A percentile compares a stretch with the other conserved stretches of the same genome.
These are phyloP conservation scores for Suillus discolor DNA, from an alignment of 768 basidiomycete genomes.

Conservation along the genomic window DNA sequence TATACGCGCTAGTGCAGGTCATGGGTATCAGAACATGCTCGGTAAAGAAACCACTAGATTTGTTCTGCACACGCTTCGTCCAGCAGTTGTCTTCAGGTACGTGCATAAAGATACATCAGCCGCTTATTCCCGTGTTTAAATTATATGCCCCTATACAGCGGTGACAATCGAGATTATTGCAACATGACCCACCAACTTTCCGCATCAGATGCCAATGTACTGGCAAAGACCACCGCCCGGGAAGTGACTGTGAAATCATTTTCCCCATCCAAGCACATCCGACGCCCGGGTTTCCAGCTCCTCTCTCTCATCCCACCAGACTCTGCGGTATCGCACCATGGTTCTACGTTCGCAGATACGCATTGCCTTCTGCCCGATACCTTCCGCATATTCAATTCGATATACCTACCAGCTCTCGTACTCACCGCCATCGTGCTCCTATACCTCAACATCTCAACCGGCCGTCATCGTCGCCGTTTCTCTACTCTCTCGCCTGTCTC, in stretches of 20 bases:
- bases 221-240: conserved; percentile 41
- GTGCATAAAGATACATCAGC: conserved; percentile 16
- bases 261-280: conserved; percentile 72
- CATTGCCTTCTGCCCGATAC: conserved; percentile 83
- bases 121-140: conserved; percentile 10
- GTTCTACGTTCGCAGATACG: conserved; percentile 58
- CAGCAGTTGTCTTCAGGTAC: conserved; percentile 72
- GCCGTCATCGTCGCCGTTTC: conserved; percentile 18
- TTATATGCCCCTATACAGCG: conserved; percentile 46
- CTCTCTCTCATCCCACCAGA: conserved; percentile 59
- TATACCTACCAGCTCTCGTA: conserved; percentile 67
- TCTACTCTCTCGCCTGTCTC: conserved; percentile 36
- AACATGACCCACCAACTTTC: conserved; percentile 60
- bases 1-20: conserved; percentile 76
- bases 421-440: conserved; percentile 53
- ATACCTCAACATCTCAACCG: conserved; percentile 41
- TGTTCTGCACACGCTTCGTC: conserved; percentile 66
- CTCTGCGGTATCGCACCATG: conserved; percentile 23
- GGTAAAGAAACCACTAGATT: conserved; percentile 80
- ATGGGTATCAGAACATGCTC: conserved; percentile 81
- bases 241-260: conserved; percentile 92
- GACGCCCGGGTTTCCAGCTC: conserved; percentile 82
- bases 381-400: conserved; percentile 53
- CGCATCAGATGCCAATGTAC: conserved; percentile 22
- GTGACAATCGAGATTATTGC: conserved; percentile 92